Base-by-base conservation (phyloP, 306 rosid genomes). In the Vigna reflexopilosa region DNA sequence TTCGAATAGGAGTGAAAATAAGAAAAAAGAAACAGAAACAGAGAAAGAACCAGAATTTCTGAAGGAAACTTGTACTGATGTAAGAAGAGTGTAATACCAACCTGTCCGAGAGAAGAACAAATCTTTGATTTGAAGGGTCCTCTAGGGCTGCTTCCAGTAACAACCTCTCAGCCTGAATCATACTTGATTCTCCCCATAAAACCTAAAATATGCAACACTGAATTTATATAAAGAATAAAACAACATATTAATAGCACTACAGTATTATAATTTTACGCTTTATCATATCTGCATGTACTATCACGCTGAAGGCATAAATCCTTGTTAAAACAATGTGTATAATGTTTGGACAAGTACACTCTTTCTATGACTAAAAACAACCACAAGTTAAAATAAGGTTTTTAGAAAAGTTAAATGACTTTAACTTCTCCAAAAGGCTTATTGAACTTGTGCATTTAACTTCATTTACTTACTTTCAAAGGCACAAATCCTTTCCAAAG, bases 91-190 rank as follows among this genome's bases (percentile, higher is more conserved):
- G 5, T 65, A 78, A 24, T 47, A 87, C 79, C 2, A 75, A 95
- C 99, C 99, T 91, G 61, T 95, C 99, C 1, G 99, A 95, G 52
- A 95, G 96, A 75, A 95, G 96, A 83, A 93, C 88, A 81, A 95
- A 95, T 95, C 98, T 90, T 67, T 88, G 99, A 84, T 93, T 95
- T 38, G 98, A 94, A 0, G 94, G 96, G 78, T 95, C 97, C 80
- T 90, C 94, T 55, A 93, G 90, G 54, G 98, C 96, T 63, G 85
- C 84, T n/a, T 56, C 78, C 42, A 87, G 78, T 51, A 89, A 76
- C 87, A 87, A 78, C 67, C 69, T 82, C 67, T 83, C 88, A 6
- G 85, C 86, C 81, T 84, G 82, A 71, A 85, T 89, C 91, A 88
- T 88, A 83, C 83, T 88, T 30, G 91, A 85, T 58, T 88, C 89